A percentile compares a stretch with the other conserved stretches of the same genome.
phyloP scores from a whole-genome alignment of 495 filamentous ascomycete genomes.

The Neurospora hispaniola region DNA sequence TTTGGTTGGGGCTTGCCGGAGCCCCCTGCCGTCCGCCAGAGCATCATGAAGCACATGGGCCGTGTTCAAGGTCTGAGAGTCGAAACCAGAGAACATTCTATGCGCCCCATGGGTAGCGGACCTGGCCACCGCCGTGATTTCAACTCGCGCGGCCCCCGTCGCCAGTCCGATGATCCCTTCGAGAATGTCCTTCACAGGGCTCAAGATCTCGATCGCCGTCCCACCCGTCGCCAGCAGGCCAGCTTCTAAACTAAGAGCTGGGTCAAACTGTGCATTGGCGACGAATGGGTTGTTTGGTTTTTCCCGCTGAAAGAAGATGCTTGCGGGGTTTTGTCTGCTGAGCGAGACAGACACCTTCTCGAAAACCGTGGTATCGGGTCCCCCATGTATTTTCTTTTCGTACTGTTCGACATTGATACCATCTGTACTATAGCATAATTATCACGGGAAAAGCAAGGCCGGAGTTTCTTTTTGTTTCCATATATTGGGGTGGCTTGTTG shows the following conservation, averaged over 20 bases:
- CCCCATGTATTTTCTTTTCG: not conserved
- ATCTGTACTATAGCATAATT: slow-evolving; percentile 1
- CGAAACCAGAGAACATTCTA: slow-evolving; percentile 22
- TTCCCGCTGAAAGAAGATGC: not conserved
- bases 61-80: slow-evolving; percentile 34
- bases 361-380: not conserved
- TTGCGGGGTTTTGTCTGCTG: not conserved
- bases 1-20: slow-evolving; percentile 51
- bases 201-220: not conserved
- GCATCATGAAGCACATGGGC: slow-evolving; percentile 38
- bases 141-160: not conserved
- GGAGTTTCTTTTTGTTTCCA: not conserved
- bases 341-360: not conserved
- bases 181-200: not conserved
- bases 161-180: not conserved
- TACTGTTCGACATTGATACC: not conserved
- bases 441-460: not conserved
- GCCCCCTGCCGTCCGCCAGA: slow-evolving; percentile 41
- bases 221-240: not conserved
- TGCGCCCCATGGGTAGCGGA: not conserved
- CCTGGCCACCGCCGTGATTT: not conserved
- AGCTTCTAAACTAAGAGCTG: not conserved
- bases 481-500: not conserved
- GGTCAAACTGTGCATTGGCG: not conserved
- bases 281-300: not conserved